Base-by-base conservation (phyloP, 2,329 filamentous ascomycete genomes). In the Botrytis tulipae region DNA sequence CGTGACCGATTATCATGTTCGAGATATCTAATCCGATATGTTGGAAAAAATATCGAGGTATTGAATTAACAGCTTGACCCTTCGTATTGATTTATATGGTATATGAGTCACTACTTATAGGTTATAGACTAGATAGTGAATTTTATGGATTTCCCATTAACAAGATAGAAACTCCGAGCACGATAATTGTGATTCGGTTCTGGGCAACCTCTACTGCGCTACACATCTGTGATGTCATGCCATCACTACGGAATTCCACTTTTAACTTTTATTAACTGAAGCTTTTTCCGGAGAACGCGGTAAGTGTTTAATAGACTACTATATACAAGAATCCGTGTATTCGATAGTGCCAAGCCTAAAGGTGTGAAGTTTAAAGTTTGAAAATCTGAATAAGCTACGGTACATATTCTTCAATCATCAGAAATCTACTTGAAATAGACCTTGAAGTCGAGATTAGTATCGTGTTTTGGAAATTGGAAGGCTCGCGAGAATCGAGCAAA, bases 401-500 rank as follows among this genome's bases (percentile, higher is more conserved):
- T 40, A 10, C 6, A 9, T 37, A 40, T 18, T 57, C n/a, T 57
- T 18, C 2, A 0, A 8, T 18, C 2, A 25, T 1, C 8, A 18
- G 0, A 8, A 16, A 18, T 29, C 14, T 29, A 29, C 6, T 29
- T 5, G 3, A 9, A 4, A 5, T 8, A 57, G n/a, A 57, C 6
- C 2, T 29, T 57, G n/a, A 57, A n/a, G 6, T 2, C 51, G 29
- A 57, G n/a, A 9, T 14, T 18, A 9, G 14, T 29, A 18, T 29
- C 2, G 3, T 1, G 18, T 57, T 18, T 16, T 35, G 35, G 4
- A 35, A 35, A 6, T 7, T 7, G 3, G 7, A 57, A 18, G n/a
- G 3, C 51, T 10, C 6, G n/a, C 0, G 14, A 18, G 9, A 29
- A 14, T 57, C 8, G 51, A 57, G 7, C 0, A 6, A 0, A 7